A percentile compares a stretch with the other conserved stretches of the same genome.
These are phyloP conservation scores for Acanthamoeba lenticulata DNA, from an alignment of 208 protist genomes.

Conservation along the genomic window DNA sequence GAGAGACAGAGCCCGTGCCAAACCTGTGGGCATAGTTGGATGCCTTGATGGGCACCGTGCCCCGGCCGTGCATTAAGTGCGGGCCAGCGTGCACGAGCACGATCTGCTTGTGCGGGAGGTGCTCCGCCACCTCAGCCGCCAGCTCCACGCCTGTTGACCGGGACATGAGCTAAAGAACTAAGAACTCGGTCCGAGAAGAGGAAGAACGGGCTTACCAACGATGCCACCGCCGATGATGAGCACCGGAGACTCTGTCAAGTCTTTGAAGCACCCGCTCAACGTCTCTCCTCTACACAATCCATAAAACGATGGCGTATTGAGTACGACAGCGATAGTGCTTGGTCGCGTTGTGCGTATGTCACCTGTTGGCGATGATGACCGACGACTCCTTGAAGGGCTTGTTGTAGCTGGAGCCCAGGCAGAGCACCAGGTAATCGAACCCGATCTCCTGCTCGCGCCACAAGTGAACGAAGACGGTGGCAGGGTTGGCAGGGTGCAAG, in stretches of 20 bases:
- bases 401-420: slow-evolving; percentile 70
- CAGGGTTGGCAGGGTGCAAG: neutral
- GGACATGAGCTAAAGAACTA: neutral
- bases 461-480: neutral
- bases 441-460: neutral
- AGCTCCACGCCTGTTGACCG: slow-evolving; percentile 76
- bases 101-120: slow-evolving; percentile 72
- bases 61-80: slow-evolving; percentile 69
- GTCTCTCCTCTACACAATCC: neutral
- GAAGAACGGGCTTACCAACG: neutral
- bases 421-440: slow-evolving; percentile 76
- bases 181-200: neutral
- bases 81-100: slow-evolving; percentile 70
- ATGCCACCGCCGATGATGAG: slow-evolving; percentile 41
- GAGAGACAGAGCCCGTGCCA: neutral
- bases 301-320: too few relatives aligned
- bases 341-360: neutral
- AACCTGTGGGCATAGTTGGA: neutral
- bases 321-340: too few relatives aligned
- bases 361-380: slow-evolving; percentile 53
- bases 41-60: neutral
- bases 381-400: slow-evolving; percentile 71
- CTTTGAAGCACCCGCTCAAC: slow-evolving; percentile 16
- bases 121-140: slow-evolving; percentile 75
- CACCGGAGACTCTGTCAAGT: neutral